phyloP scores from a whole-genome alignment of 176 grass and related monocot species.

The Musa schizocarpa region DNA sequence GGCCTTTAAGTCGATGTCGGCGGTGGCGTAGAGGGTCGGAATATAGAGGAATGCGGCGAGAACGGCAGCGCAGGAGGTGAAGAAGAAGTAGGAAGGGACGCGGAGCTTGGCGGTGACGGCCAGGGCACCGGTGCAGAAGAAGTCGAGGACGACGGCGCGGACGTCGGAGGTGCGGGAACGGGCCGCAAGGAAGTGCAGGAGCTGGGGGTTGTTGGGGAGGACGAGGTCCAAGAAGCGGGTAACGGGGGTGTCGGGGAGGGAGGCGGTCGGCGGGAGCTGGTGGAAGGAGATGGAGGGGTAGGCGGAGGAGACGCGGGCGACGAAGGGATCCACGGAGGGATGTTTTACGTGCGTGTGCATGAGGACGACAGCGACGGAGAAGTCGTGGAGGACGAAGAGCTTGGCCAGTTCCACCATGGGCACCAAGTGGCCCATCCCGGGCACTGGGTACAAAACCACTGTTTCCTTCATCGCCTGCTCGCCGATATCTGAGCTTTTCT shows the following conservation, averaged over 20 bases:
- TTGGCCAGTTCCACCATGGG: constrained; percentile 23
- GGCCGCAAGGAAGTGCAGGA: neutral
- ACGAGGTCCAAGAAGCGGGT: no score
- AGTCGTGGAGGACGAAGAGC: constrained; percentile 9
- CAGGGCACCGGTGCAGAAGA: neutral
- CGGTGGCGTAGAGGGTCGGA: no score
- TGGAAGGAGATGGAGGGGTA: constrained; percentile 9
- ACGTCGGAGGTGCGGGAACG: neutral
- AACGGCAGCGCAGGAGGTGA: no score
- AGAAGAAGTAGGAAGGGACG: neutral
- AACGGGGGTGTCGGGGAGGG: neutral
- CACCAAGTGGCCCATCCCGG: constrained; percentile 18
- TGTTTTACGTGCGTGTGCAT: neutral
- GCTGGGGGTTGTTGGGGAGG: neutral
- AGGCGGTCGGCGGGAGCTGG: neutral
- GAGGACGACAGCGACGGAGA: constrained; percentile 2
- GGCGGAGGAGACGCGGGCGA: neutral
- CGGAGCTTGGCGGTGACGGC: constrained; percentile 1
- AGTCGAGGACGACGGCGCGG: neutral
- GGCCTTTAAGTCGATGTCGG: no score
- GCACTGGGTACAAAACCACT: constrained; percentile 15
- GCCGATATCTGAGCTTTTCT: no score
- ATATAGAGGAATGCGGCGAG: neutral
- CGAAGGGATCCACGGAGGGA: neutral
- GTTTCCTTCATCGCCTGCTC: neutral